Evolutionary conservation across 1,139 yeast species (phyloP), one percentile per base, ranked within the genome.

Genomic region (Pichia sp.): DNA sequence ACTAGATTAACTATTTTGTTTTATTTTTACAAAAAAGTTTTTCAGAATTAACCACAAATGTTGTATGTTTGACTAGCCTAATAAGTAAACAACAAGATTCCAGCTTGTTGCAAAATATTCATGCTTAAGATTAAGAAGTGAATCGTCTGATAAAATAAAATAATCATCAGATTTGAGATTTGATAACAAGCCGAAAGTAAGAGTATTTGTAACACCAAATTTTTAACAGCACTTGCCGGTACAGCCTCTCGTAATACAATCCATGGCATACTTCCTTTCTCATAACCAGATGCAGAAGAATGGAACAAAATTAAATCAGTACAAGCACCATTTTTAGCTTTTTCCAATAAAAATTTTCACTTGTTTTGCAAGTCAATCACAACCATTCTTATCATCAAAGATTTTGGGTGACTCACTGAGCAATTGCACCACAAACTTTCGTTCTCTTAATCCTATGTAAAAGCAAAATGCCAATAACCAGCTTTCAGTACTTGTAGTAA

Each of bases 391-490:
- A 4, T 48, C 48, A 42, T 65, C 62, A 54, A 59, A 56, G 25
- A 75, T 59, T 52, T 68, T 63, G 26, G 68, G 61, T 55, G 21
- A 76, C 48, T 61, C 73, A 76, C 39, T 62, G 53, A 14, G 68
- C 61, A 28, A 78, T 72, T 4, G 82, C 72, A 47, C 64, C 55
- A 50, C 66, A 70, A 41, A 76, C 69, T 52, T 73, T 81, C 84
- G 55, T 80, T 80, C 11, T 67, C 65, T 57, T 83, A 83, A 24
- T 61, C 59, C 15, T 68, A 66, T 2, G 87, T 87, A 8, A 79
- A 66, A 53, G 80, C 87, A 37, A 80, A 65, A 50, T 80, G 87
- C 48, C 93, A 72, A 57, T 82, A 83, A 0, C 94, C 94, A n/a
- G n/a, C n/a, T n/a, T n/a, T n/a, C n/a, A n/a, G n/a, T n/a, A n/a